Evolutionary conservation across 208 protist species (phyloP), one percentile per base, ranked within the genome.

Genomic region (Leishmania martiniquensis): DNA sequence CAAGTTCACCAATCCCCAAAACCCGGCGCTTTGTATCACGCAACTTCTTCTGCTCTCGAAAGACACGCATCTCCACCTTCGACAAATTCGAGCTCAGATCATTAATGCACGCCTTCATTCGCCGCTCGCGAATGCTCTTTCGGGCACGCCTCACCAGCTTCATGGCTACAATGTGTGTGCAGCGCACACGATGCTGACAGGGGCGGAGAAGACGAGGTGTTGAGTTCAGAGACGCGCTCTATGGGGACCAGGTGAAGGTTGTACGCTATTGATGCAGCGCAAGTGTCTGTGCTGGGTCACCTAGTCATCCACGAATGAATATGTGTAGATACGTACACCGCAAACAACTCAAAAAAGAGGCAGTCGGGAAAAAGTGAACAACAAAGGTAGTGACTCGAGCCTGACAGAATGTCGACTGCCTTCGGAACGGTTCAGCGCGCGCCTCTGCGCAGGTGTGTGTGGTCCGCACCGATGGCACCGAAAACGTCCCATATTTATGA

Each of bases 91-190:
- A 52, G 66, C 76, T 94, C 4, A 97, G 84, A 65, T 97, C 94
- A 68, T 91, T 94, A 62, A 95, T 85, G 83, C 92, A 97, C 52
- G 87, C 91, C 80, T 92, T 94, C 94, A 97, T 97, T 29, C 92
- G 90, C 42, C 94, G 85, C 78, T 97, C 92, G 25, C 87, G 87
- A 75, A 97, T 94, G 77, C 91, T 95, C 86, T 97, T 97, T 25
- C 94, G 83, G 42, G 94, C 94, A 34, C 94, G 84, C 4, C 94
- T 84, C 25, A 97, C 94, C 4, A 97, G 82, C 81, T 94, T 97
- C 93, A 97, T 97, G 75, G 77, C 65, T 72, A 62, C 51, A 47
- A 49, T 34, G 52, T 42, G 34, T 2, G 34, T 2, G 25, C 22
- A 34, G 47, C 34, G 45, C 34, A 60, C 22, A 34, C 49, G 22